Base-by-base conservation (phyloP, 257 asterid genomes). In the Misopates orontium region DNA sequence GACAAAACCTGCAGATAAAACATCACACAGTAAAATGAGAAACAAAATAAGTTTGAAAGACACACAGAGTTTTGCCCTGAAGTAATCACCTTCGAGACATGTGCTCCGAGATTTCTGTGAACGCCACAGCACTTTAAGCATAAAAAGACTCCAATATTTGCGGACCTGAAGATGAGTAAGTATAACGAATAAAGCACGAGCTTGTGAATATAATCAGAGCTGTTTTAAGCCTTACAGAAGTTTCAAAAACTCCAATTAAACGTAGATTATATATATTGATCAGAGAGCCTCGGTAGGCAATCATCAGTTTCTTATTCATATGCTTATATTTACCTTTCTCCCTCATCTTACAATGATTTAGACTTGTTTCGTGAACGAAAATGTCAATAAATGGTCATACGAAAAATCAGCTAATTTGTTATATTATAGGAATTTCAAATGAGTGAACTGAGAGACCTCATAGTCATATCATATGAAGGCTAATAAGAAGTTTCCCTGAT, bases 91-190 rank as follows among this genome's bases (percentile, higher is more conserved):
- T 94, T 90, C 5, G 99, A 94, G 59, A 94, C 78, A 71, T 94
- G 96, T 32, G 96, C 79, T 12, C 97, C 97, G 36, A 94, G 96
- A 87, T 96, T 85, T 81, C 97, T 79, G 84, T 94, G 99, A 56
- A 85, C 91, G 32, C 99, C 95, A 57, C 96, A 94, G 76, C 99
- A 94, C 77, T 94, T 94, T 80, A 94, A 82, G 83, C 99, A 94
- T 73, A 94, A 79, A 73, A 94, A 94, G 9, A 94, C 99, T 56
- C 99, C 99, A 47, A 94, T 94, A 77, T 90, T 94, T 60, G 97
- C 93, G 0, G 99, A 94, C 75, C 99, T 94, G 85, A 22, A 66
- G 60, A 62, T 16, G 48, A 19, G 42, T 23, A 20, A 7, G 32
- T 50, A 9, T 5, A 52, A 66, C 22, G 23, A 25, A 51, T 42